A percentile compares a stretch with the other conserved stretches of the same genome.
These are phyloP conservation scores for Globisporangium yorkense DNA, from an alignment of 352 stramenopile genomes.

Conservation along the genomic window DNA sequence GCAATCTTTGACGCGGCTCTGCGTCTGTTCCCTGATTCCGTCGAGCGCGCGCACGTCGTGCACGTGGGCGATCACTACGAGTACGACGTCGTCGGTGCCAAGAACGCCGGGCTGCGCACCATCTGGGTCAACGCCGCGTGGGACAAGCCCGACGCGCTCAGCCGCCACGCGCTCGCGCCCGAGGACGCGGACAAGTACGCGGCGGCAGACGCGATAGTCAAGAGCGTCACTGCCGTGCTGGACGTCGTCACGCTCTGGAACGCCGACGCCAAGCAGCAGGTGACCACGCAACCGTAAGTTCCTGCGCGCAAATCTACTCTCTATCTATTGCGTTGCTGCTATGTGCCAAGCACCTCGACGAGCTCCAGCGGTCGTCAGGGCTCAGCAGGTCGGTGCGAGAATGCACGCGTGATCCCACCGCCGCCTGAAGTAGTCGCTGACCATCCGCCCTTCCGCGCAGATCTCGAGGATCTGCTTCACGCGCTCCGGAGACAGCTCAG, in stretches of 20 bases:
- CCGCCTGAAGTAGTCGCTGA: slow-evolving; percentile 15
- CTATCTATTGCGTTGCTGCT: background rate
- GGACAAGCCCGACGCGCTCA: slow-evolving; percentile 32
- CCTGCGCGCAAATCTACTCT: background rate
- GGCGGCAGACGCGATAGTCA: slow-evolving; percentile 57
- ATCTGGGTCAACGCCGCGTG: slow-evolving; percentile 61
- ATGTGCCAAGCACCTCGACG: too few species aligned
- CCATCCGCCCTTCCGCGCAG: slow-evolving; percentile 11
- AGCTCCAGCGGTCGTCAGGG: too few species aligned
- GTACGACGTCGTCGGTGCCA: slow-evolving; percentile 62
- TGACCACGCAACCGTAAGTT: background rate
- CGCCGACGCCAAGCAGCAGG: slow-evolving; percentile 1
- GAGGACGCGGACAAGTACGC: slow-evolving; percentile 16
- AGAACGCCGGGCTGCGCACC: slow-evolving; percentile 47
- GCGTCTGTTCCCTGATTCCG: slow-evolving; percentile 20
- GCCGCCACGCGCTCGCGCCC: slow-evolving; percentile 1
- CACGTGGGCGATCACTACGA: slow-evolving; percentile 76
- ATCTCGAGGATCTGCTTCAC: slow-evolving; percentile 10
- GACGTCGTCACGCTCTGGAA: slow-evolving; percentile 49
- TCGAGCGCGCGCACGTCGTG: slow-evolving; percentile 38
- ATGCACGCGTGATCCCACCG: slow-evolving; percentile 17
- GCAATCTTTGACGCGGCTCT: slow-evolving; percentile 59
- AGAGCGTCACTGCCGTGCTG: slow-evolving; percentile 35
- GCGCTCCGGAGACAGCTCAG: background rate
- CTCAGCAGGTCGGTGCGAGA: slow-evolving; percentile 7